Evolutionary conservation across 2,329 filamentous ascomycete species (phyloP), one percentile per base, ranked within the genome.

Genomic region (Colletotrichum limetticola): DNA sequence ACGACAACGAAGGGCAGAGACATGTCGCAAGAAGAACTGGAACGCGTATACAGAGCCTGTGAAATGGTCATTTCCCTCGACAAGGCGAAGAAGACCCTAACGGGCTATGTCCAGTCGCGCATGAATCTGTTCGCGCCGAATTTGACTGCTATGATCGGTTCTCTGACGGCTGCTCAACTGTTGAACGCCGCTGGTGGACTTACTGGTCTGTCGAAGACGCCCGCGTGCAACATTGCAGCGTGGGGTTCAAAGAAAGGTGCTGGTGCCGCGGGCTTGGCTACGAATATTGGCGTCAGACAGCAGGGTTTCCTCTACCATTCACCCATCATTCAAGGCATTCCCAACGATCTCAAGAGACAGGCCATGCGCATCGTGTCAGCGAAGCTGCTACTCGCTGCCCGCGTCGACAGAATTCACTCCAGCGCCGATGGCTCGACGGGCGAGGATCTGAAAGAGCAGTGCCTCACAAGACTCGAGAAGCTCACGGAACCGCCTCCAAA

Each of bases 71-170:
- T 98, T n/a, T 89, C 92, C 49, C 91, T 99, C 11, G 95, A 98
- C 81, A 91, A 89, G 76, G 95, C 96, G 32, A 98, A 98, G 83
- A 92, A 90, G 74, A 93, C 92, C 0, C 88, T 99, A 67, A 97
- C 94, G 2, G 93, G 97, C 80, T 99, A 98, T 79, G 97, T 99
- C 19, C 94, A 98, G 83, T 98, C 96, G 46, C 94, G 97, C 74
- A 98, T 99, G 94, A 97, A 93, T 76, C 88, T 97, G 42, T 98
- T 98, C 80, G 97, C 97, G 5, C 97, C 97, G 0, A 99, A 99
- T 78, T 85, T 98, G 66, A 98, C 97, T 0, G 92, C 91, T 1
- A 89, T 99, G 22, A 94, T 99, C 71, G 97, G 97, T 22, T 97
- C 96, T 0, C 88, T 98, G 22, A 98, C 96, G 3, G 96, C 97